Base-by-base conservation (phyloP, 352 stramenopile species). In the Phytopythium ostracodes region DNA sequence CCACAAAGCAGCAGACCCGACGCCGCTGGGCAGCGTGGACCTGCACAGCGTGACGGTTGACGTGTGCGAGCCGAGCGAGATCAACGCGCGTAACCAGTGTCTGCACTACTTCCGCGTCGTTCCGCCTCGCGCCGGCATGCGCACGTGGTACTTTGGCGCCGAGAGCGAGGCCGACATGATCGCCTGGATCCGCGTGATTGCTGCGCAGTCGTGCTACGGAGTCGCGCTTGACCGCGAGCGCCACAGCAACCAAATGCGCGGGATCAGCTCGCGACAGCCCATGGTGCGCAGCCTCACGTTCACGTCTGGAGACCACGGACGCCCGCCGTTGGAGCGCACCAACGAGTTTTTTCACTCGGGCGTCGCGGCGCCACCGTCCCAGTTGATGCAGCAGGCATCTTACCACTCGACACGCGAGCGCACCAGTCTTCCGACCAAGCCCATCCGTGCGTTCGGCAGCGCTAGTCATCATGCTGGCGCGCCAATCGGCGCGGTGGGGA, bases 61-160 rank as follows among this genome's bases (percentile, higher is more conserved):
- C 44, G 77, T 82, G 10, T 89, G 79, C 25, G 70, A 79, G 47
- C 49, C 75, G 0, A 59, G 77, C 55, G 84, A 91, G 62, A 73
- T 87, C 20, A 90, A 87, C 40, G 75, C 79, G 20, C 67, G 68
- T 7, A 91, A 87, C 62, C 77, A 84, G 60, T 70, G 67, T 24
- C 59, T 90, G 1, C 64, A 88, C 54, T 90, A 84, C 56, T 91
- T 91, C 63, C 88, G 92, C 62, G 60, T 92, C 5, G 63, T 91
- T 1, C 85, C 83, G 12, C 72, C 67, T 3, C 72, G 71, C 58
- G 49, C 68, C n/a, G 80, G 79, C 38, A 76, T 84, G 46, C 85
- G 85, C 40, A 86, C 75, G 56, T 94, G 85, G 59, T 89, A 75
- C 63, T 90, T 94, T 46, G 85, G 83, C 22, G 80, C 83, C 27